Conservation (phyloP, 129 eudicot species). For the Flaveria linearis region DNA sequence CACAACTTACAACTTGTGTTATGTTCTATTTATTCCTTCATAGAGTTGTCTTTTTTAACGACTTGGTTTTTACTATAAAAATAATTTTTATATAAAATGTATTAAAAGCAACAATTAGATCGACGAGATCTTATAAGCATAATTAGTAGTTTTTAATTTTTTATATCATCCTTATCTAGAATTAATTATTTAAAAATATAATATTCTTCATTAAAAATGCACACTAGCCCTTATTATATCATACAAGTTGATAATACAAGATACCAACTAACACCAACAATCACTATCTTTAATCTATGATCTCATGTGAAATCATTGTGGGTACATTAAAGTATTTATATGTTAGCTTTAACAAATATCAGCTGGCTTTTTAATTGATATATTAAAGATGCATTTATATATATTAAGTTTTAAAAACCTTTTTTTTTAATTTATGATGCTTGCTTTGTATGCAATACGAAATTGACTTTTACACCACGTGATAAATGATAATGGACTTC, state of each 20-base stretch:
- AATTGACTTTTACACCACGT: neutral
- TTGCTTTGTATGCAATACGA: neutral
- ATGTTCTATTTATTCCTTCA: too few relatives aligned
- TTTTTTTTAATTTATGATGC: neutral
- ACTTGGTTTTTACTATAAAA: neutral
- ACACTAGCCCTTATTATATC: neutral
- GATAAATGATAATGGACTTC: neutral
- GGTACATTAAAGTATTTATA: neutral
- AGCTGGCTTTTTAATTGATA: neutral
- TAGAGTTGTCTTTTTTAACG: neutral
- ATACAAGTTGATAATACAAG: constrained; percentile 15
- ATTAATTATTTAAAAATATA: neutral
- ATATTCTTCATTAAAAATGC: constrained; percentile 6
- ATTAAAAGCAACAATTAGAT: neutral
- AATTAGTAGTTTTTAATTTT: too few relatives aligned
- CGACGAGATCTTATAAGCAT: neutral
- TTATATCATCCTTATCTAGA: neutral
- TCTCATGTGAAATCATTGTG: constrained; percentile 20
- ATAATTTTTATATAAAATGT: too few relatives aligned
- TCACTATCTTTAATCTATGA: constrained; percentile 11
- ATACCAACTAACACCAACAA: neutral
- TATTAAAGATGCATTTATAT: neutral
- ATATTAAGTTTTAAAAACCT: too few relatives aligned
- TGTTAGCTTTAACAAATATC: neutral
- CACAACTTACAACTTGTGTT: too few relatives aligned